phyloP scores from a whole-genome alignment of 2,329 filamentous ascomycete species.

The Beauveria rudraprayagi region DNA sequence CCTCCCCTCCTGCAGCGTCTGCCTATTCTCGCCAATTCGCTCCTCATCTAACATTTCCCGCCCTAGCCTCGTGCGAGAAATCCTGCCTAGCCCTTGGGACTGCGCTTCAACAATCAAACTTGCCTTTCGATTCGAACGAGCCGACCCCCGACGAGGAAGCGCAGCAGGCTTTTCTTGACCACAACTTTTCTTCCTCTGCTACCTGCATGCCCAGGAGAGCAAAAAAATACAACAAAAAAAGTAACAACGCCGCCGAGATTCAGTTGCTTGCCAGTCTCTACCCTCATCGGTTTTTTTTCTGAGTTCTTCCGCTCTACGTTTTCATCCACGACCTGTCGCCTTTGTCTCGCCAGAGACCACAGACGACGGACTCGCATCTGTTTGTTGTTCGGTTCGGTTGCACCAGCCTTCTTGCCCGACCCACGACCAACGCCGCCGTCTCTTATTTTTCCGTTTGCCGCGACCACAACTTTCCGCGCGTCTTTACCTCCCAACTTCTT shows the following conservation, averaged over 20 bases:
- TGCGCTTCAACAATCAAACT: constrained; percentile 5
- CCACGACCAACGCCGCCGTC: not conserved
- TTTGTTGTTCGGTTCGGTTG: constrained; percentile 8
- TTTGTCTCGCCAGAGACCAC: not conserved
- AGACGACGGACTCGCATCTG: not conserved
- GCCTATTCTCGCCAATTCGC: not conserved
- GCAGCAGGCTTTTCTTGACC: not conserved
- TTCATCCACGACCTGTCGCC: not conserved
- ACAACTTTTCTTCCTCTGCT: constrained; percentile 5
- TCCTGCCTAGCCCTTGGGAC: not conserved
- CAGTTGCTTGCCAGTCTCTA: constrained; percentile 1
- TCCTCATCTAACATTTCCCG: not conserved
- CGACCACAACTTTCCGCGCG: not conserved
- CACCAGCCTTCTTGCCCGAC: not conserved
- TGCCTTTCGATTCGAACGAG: constrained; percentile 1
- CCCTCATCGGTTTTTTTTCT: not conserved
- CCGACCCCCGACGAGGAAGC: constrained; percentile 5
- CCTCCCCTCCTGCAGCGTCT: not conserved
- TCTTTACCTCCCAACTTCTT: not conserved
- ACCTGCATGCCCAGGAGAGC: not conserved
- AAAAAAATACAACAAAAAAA: constrained; percentile 3
- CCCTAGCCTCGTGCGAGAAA: not conserved
- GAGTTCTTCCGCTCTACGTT: not conserved
- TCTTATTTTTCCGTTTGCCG: constrained; percentile 5
- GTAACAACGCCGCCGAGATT: not conserved